Percentiles rank a stretch among this genome's conserved stretches.
phyloP scores from a whole-genome alignment of 2,329 filamentous ascomycete genomes.

The Beauveria caledonica region DNA sequence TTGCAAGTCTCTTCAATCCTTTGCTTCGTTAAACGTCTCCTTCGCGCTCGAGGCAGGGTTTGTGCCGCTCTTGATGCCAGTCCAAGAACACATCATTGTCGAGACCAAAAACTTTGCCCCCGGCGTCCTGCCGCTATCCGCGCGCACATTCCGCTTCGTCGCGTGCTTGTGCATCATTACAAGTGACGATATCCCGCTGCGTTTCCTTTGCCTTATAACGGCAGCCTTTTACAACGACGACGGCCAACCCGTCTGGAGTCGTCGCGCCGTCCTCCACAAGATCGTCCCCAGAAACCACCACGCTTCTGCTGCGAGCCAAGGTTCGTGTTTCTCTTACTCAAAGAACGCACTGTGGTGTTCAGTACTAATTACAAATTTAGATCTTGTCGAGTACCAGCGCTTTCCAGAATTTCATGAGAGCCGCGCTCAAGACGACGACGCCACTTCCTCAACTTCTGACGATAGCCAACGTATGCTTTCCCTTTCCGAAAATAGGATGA shows the following conservation, averaged over 20 bases:
- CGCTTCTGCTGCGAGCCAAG: constrained; percentile 17
- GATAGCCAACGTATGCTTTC: not conserved
- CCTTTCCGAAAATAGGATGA: too few species aligned
- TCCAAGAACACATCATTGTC: constrained; percentile 11
- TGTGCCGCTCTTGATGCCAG: constrained; percentile 17
- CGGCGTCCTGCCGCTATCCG: constrained; percentile 33
- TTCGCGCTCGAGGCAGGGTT: not conserved
- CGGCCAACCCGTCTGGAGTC: constrained; percentile 36
- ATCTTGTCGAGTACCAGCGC: not conserved
- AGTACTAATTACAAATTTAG: not conserved
- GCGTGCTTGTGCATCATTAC: not conserved
- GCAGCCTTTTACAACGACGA: constrained; percentile 38
- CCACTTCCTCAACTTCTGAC: not conserved
- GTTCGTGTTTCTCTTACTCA: not conserved
- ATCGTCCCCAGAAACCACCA: constrained; percentile 20
- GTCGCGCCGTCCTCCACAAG: constrained; percentile 30
- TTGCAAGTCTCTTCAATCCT: too few species aligned
- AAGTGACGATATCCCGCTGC: not conserved
- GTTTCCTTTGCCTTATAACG: constrained; percentile 34
- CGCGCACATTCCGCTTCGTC: constrained; percentile 14
- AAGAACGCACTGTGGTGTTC: not conserved
- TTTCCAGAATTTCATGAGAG: not conserved
- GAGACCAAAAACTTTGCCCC: constrained; percentile 19
- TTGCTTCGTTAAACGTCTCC: not conserved
- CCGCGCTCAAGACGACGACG: not conserved